These are phyloP conservation scores for Phaffomyces thermotolerans DNA, from an alignment of 805 yeast genomes.

Conservation along the genomic window DNA sequence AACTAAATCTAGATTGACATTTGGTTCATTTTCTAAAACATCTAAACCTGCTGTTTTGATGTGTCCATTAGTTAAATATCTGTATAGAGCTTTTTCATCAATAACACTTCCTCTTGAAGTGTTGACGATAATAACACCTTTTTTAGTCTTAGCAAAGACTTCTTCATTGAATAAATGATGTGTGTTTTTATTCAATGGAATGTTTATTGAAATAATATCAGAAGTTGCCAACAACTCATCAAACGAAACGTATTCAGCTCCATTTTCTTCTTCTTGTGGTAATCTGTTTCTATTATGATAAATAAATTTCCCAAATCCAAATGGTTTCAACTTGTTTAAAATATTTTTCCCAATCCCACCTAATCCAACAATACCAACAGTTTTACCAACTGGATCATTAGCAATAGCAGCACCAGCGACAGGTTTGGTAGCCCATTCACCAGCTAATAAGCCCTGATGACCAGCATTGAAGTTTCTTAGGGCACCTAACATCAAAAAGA, in stretches of 20 bases:
- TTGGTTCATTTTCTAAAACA: conserved; percentile 71
- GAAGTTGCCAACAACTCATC: conserved; percentile 59
- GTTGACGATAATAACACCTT: conserved; percentile 68
- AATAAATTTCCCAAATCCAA: conserved; percentile 64
- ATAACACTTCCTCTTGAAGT: conserved; percentile 87
- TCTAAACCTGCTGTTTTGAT: conserved; percentile 65
- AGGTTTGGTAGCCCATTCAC: conserved; percentile 52
- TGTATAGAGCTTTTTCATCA: conserved; percentile 53
- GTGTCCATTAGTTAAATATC: conserved; percentile 53
- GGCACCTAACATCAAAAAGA: conserved; percentile 54
- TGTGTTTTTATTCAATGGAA: conserved; percentile 72
- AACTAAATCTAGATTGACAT: conserved; percentile 55
- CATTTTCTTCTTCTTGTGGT: conserved; percentile 53
- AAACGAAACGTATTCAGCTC: conserved; percentile 60
- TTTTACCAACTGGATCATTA: conserved; percentile 67
- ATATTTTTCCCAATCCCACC: conserved; percentile 89
- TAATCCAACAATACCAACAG: conserved; percentile 77
- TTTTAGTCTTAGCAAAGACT: conserved; percentile 62
- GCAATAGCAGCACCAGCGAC: conserved; percentile 58
- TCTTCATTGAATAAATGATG: conserved; percentile 59
- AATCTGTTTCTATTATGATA: conserved; percentile 67
- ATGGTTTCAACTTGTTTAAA: conserved; percentile 62
- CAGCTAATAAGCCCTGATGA: conserved; percentile 43
- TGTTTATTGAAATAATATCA: conserved; percentile 66
- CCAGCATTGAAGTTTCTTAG: conserved; percentile 63